Percentiles rank a stretch among this genome's conserved stretches.
Evolutionary conservation across 176 grass and related monocot species (phyloP).

Genomic region (Canna indica): DNA sequence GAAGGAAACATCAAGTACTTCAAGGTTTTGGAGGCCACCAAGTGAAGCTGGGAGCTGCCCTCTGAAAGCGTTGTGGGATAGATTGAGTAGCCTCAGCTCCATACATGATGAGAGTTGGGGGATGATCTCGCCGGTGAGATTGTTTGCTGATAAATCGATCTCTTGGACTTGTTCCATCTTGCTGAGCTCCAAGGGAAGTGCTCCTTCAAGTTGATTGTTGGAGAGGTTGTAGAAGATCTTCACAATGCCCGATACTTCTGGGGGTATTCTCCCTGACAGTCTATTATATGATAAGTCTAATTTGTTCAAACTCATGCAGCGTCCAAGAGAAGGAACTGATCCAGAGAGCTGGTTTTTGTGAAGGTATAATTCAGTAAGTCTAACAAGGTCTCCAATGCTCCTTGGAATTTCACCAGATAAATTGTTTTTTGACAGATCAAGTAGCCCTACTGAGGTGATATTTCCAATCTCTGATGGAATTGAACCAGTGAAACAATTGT

Average conservation of each 20-base stretch:
- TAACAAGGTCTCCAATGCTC: conserved; percentile 34
- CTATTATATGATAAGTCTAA: conserved; percentile 66
- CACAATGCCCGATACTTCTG: conserved; percentile 28
- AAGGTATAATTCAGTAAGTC: conserved; percentile 22
- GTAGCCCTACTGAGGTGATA: conserved; percentile 29
- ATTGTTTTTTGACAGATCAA: conserved; percentile 46
- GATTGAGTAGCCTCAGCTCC: conserved; percentile 36
- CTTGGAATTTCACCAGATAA: conserved; percentile 45
- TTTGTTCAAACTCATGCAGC: conserved; percentile 1
- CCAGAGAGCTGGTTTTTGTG: conserved; percentile 44
- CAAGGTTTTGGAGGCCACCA: conserved; percentile 31
- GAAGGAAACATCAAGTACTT: conserved; percentile 52
- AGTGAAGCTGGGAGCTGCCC: conserved; percentile 27
- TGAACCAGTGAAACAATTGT: conserved; percentile 35
- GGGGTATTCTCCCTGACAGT: conserved; percentile 37
- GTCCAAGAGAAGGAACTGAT: conserved; percentile 53
- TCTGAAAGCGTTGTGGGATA: conserved; percentile 62
- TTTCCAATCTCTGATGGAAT: conserved; percentile 52
- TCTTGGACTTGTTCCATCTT: conserved; percentile 37
- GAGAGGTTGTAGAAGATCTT: conserved; percentile 60
- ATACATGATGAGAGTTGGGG: conserved; percentile 23
- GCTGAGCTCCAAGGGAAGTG: conserved; percentile 32
- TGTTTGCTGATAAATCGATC: conserved; percentile 76
- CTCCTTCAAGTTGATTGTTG: conserved; percentile 46
- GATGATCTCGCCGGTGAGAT: conserved; percentile 34